A percentile compares a stretch with the other conserved stretches of the same genome.
Evolutionary conservation across 2,329 filamentous ascomycete species (phyloP).

Genomic region (Fusarium compactum): DNA sequence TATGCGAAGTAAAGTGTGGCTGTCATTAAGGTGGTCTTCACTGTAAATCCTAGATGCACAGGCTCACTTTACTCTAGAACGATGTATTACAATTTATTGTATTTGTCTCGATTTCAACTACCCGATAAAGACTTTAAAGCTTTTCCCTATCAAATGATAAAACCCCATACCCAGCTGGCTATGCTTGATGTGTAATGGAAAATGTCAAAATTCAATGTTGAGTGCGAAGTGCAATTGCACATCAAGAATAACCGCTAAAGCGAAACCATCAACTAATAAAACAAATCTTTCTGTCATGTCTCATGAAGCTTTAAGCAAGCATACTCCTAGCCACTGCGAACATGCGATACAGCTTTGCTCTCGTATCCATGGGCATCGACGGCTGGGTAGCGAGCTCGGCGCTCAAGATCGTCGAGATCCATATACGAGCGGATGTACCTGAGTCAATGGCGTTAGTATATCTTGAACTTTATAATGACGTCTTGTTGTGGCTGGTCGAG

Average conservation of each 20-base stretch:
- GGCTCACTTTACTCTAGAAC: background rate
- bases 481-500: constrained; percentile 46
- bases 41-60: background rate
- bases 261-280: constrained; percentile 2
- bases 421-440: constrained; percentile 90
- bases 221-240: constrained; percentile 15
- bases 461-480: constrained; percentile 43
- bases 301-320: constrained; percentile 9
- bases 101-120: background rate
- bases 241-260: constrained; percentile 31
- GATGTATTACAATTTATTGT: background rate
- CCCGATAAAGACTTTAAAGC: background rate
- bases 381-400: constrained; percentile 77
- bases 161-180: constrained; percentile 34
- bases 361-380: constrained; percentile 68
- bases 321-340: constrained; percentile 43
- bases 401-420: constrained; percentile 83
- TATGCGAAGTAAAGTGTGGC: background rate
- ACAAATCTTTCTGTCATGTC: constrained; percentile 5
- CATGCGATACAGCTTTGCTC: constrained; percentile 56
- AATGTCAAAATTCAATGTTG: constrained; percentile 21
- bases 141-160: constrained; percentile 17
- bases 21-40: background rate
- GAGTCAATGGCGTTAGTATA: constrained; percentile 44
- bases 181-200: constrained; percentile 30